Evolutionary conservation across 1,139 yeast genomes (phyloP), one percentile per base, ranked within the genome.

Genomic region (Debaryomyces nepalensis): DNA sequence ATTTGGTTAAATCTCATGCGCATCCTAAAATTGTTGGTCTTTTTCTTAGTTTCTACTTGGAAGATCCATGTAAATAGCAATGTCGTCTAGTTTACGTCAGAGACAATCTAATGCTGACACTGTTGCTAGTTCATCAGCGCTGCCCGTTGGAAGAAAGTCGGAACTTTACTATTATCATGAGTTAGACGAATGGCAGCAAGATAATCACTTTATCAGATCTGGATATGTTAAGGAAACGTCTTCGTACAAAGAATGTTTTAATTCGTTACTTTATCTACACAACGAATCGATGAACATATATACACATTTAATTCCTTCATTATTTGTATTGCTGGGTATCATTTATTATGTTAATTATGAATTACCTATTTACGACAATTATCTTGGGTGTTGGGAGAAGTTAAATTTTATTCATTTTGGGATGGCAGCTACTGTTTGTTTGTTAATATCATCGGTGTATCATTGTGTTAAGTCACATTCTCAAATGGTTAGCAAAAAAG

Each of bases 201-300:
- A 91, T 57, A 91, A 91, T 57, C 90, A 87, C 53, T 87, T 64
- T 59, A 89, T 90, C 33, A 62, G 71, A 22, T 66, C 81, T 0
- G 95, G 96, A 2, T 90, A 90, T 56, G 88, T 90, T n/a, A 73
- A 69, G 34, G 87, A 81, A 44, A 84, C 95, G 0, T 61, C 66
- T 35, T 82, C 87, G 41, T 74, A 70, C 42, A 49, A 45, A 26
- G 68, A 64, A 33, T 82, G 89, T 47, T 51, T 83, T 7, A 54
- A 66, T 19, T 82, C 93, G 4, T 65, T 90, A 31, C 61, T 76
- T 14, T 86, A 83, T 51, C 49, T 87, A n/a, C 96, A 90, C 63
- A 90, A 90, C 54, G 97, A 90, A 59, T 70, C 95, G 0, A 81
- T 87, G 36, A 90, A 91, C 58, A 85, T 91, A 29, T 85, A 87